Base-by-base conservation (phyloP, 306 rosid species). In the Malus fusca region DNA sequence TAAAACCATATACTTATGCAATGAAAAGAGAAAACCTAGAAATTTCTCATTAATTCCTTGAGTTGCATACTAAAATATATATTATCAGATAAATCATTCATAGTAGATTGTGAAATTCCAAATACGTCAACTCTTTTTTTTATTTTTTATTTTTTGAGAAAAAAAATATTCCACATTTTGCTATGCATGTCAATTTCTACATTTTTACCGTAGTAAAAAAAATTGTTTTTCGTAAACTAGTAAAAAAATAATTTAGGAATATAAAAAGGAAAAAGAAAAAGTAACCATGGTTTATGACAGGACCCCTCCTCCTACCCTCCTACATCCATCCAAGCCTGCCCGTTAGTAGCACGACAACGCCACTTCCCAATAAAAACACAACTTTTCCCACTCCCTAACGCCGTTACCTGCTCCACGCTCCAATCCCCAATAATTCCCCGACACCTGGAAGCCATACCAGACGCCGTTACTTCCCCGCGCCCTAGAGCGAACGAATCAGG, bases 311-410 rank as follows among this genome's bases (percentile, higher is more conserved):
- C 28, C 40, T 18, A 30, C 63, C 42, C 40, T 26, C 78, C 59
- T 12, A 13, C n/a, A 17, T 48, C 82, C 83, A 75, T 83, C 43
- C 79, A 62, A 21, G 48, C 61, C 81, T 88, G 96, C 91, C 79
- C 75, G 91, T 79, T 67, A 74, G 68, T 73, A 79, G 84, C 84
- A 82, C 82, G 96, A 88, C 96, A 90, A 78, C 25, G 80, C 89
- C 90, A 81, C 74, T 88, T 90, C 84, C 87, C 88, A 83, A 90
- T 81, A 81, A 85, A 88, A 88, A 86, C 84, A 73, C 72, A 30
- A 77, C 87, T 84, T 82, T 55, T 63, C 77, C 72, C 73, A 85
- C 80, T 14, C 8, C 26, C 25, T 72, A 80, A 87, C 86, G 83
- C 66, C 88, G 86, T 84, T 77, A 72, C n/a, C 0, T 48, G 42